Evolutionary conservation across 2,329 filamentous ascomycete genomes (phyloP).

Genomic region (Hypoxylon sp.): DNA sequence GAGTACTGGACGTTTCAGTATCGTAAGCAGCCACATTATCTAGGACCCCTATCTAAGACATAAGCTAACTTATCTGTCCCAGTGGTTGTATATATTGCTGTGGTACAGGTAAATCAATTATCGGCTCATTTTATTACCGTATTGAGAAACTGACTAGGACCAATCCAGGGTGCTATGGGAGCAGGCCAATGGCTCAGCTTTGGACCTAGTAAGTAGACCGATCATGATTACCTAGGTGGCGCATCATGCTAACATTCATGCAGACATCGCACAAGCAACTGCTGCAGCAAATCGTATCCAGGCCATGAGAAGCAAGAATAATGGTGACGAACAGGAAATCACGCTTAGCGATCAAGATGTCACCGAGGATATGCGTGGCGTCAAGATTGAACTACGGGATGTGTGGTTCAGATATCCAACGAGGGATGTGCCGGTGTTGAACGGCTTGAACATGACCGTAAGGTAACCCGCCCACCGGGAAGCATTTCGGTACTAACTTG

Average conservation of each 20-base stretch:
- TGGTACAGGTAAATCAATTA: slow-evolving; percentile 64
- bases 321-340: slow-evolving; percentile 26
- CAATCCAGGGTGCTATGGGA: slow-evolving; percentile 64
- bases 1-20: slow-evolving; percentile 64
- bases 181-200: slow-evolving; percentile 77
- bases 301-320: slow-evolving; percentile 59
- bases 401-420: slow-evolving; percentile 72
- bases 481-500: slow-evolving; percentile 23
- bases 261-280: slow-evolving; percentile 67
- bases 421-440: slow-evolving; percentile 67
- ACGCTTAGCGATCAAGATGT: slow-evolving; percentile 52
- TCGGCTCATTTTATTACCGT: neutral
- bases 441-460: slow-evolving; percentile 68
- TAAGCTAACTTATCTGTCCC: slow-evolving; percentile 22
- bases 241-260: slow-evolving; percentile 17
- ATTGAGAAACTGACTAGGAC: slow-evolving; percentile 20
- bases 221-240: neutral
- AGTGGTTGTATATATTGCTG: slow-evolving; percentile 72
- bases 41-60: neutral
- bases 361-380: slow-evolving; percentile 59
- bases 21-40: slow-evolving; percentile 47
- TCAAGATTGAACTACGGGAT: slow-evolving; percentile 67
- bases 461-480: slow-evolving; percentile 10
- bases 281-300: slow-evolving; percentile 70
- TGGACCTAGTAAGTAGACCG: slow-evolving; percentile 60